A percentile compares a stretch with the other conserved stretches of the same genome.
Conservation (phyloP, 176 grass and related monocot genomes). For the Paspalum notatum region DNA sequence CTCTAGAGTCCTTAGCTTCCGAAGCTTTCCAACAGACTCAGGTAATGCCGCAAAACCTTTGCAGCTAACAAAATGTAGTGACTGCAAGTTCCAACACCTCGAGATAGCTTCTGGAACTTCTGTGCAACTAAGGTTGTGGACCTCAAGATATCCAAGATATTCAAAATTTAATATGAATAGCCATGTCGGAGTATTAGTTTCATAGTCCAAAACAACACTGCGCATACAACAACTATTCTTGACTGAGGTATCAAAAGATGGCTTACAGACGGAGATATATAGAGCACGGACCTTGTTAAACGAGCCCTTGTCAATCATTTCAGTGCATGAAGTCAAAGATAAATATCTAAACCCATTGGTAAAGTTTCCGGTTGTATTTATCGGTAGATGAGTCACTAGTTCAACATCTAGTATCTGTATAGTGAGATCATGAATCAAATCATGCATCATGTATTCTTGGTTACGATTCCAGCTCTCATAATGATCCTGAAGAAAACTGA, state of each 20-base stretch:
- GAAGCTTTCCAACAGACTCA: slow-evolving; percentile 9
- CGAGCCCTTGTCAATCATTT: not conserved
- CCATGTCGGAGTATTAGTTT: not conserved
- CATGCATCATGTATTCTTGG: not conserved
- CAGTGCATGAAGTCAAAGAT: not conserved
- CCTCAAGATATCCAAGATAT: slow-evolving; percentile 22
- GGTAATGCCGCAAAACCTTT: slow-evolving; percentile 13
- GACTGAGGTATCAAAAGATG: not conserved
- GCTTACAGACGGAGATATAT: not conserved
- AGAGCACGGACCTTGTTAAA: slow-evolving; percentile 17
- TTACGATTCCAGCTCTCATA: fast-evolving
- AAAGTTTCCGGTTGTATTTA: fast-evolving
- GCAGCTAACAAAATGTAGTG: slow-evolving; percentile 1
- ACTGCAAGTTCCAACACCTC: slow-evolving; percentile 23
- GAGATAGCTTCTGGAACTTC: slow-evolving; percentile 19
- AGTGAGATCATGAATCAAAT: not conserved
- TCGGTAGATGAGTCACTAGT: not conserved
- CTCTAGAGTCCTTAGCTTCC: slow-evolving; percentile 14
- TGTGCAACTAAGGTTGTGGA: not conserved
- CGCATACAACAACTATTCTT: not conserved
- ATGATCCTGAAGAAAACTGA: not conserved
- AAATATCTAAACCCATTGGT: not conserved
- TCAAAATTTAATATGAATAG: not conserved
- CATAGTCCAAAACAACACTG: slow-evolving; percentile 5
- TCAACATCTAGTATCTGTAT: not conserved